Evolutionary conservation across 192 early-diverging fungal genomes (phyloP).

Genomic region (Phycomyces nitens): DNA sequence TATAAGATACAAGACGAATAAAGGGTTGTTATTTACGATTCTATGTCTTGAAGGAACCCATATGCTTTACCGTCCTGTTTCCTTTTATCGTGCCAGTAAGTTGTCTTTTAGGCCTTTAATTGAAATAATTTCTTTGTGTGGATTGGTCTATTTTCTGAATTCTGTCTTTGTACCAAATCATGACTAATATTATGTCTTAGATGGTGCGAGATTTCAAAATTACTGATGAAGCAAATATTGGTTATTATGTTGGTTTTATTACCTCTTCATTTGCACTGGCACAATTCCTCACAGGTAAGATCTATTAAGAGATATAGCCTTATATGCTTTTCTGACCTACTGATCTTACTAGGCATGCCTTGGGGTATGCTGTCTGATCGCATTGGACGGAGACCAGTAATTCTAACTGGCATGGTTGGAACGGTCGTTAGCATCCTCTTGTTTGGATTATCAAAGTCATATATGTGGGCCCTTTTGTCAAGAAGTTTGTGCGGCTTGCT

Average conservation of each 20-base stretch:
- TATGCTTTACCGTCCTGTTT: conserved; percentile 30
- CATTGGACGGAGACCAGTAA: conserved; percentile 65
- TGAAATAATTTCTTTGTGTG: no score
- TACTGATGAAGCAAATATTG: conserved; percentile 48
- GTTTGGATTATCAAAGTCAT: conserved; percentile 61
- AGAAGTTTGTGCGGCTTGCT: conserved; percentile 56
- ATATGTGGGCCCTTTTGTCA: conserved; percentile 47
- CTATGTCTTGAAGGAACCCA: conserved; percentile 19
- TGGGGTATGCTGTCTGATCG: conserved; percentile 70
- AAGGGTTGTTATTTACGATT: neutral
- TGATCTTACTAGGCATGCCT: conserved; percentile 29
- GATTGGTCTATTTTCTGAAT: neutral
- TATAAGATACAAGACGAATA: no score
- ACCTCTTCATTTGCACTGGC: conserved; percentile 48
- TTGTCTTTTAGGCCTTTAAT: neutral
- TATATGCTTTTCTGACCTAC: no score
- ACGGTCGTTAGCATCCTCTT: conserved; percentile 57
- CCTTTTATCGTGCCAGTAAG: conserved; percentile 30
- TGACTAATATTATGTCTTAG: neutral
- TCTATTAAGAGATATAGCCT: no score
- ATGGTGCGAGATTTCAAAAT: conserved; percentile 64
- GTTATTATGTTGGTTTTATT: conserved; percentile 44
- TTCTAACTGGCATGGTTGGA: conserved; percentile 66
- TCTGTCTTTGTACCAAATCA: neutral
- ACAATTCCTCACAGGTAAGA: conserved; percentile 46